Conservation (phyloP, 176 grass and related monocot genomes). For the Bonia amplexicaulis region DNA sequence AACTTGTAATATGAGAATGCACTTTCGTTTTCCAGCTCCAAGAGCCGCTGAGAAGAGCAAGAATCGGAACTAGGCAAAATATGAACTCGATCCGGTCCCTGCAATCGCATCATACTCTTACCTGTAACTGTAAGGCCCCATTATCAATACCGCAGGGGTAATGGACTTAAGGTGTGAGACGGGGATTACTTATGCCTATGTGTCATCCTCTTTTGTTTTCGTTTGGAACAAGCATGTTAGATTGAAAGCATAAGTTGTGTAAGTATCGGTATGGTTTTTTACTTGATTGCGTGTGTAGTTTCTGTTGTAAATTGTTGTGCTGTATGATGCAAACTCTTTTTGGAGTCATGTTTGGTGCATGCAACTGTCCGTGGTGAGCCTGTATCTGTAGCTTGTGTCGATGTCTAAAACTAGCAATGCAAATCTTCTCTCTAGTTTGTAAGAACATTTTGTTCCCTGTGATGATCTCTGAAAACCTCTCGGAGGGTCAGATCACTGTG, state of each 20-base stretch:
- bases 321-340: conserved; percentile 11
- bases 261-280: neutral
- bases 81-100: neutral
- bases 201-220: neutral
- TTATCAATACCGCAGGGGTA: conserved; percentile 3
- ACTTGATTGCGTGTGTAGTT: neutral
- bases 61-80: neutral
- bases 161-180: conserved; percentile 20
- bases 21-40: conserved; percentile 31
- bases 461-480: neutral
- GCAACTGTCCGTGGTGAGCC: neutral
- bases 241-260: conserved; percentile 7
- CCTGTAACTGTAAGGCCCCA: conserved; percentile 17
- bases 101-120: neutral
- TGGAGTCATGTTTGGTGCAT: conserved; percentile 4
- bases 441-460: neutral
- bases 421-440: neutral
- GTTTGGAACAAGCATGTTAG: conserved; percentile 16
- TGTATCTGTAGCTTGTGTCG: neutral
- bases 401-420: neutral
- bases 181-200: conserved; percentile 20
- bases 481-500: neutral
- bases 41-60: conserved; percentile 33
- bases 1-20: neutral
- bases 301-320: conserved; percentile 40